Base-by-base conservation (phyloP, 495 filamentous ascomycete genomes). In the Rusavskia elegans region DNA sequence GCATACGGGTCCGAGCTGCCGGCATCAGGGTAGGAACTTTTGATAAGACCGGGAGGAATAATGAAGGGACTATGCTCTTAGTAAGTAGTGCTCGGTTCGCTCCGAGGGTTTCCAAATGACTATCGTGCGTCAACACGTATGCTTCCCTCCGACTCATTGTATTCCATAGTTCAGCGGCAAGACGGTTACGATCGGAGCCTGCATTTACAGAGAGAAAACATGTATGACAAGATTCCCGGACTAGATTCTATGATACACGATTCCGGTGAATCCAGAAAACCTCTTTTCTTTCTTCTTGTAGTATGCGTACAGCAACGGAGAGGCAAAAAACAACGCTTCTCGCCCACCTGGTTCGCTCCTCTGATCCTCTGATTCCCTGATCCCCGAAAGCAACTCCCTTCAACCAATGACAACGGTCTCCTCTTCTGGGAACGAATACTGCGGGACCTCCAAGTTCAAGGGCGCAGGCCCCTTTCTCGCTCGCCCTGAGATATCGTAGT, bases 401-500 rank as follows among this genome's bases (percentile, higher is more conserved):
- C 50, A 93, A 80, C 87, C 87, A 66, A 93, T 87, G 58, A 89
- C 61, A 48, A 93, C 74, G 68, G 76, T 79, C 56, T 78, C 78
- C 20, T 89, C 87, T 62, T 85, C 81, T 57, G 82, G 75, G 76
- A 93, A 89, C 58, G 80, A 82, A 75, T 99, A 99, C 63, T 64
- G 59, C 55, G 92, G 92, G 57, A 99, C 80, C 78, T 95, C 92
- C 61, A 99, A 78, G 77, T 99, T 99, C 63, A 97, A 77, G 56
- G 92, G 92, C 51, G 92, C 92, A 46, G 92, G 92, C 21, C 92
- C 92, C 77, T 85, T 95, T 70, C 92, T 81, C 72, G 89, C 83
- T 67, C 92, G 87, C 65, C 92, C 92, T 55, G 87, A 95, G 71
- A 99, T 95, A 71, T 99, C 92, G 79, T 99, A 99, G 76, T 99